Evolutionary conservation across 371 early-diverging fungal genomes (phyloP).

Genomic region (Mortierella sp.): DNA sequence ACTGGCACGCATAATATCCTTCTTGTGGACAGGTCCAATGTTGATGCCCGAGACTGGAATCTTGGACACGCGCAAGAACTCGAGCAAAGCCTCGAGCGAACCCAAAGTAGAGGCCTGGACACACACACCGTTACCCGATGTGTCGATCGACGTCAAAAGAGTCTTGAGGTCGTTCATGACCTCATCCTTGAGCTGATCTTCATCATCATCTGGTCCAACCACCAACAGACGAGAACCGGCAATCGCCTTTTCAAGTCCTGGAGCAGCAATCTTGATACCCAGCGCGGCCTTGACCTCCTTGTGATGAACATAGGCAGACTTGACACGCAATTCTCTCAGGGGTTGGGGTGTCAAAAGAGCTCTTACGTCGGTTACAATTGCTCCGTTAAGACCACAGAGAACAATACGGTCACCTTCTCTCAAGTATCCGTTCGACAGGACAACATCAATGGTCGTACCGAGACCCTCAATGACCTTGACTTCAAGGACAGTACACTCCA

Average conservation of each 20-base stretch:
- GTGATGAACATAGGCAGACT: constrained; percentile 97
- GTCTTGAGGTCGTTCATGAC: constrained; percentile 91
- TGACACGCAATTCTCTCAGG: constrained; percentile 98
- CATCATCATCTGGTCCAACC: constrained; percentile 95
- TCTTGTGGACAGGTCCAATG: constrained; percentile 99
- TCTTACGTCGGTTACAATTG: constrained; percentile 96
- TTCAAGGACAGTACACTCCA: constrained; percentile 99
- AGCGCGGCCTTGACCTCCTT: constrained; percentile 97
- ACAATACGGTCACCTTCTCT: constrained; percentile 98
- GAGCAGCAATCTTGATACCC: constrained; percentile 98
- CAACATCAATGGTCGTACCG: constrained; percentile 99
- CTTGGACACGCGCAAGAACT: constrained; percentile 93
- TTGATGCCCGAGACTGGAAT: constrained; percentile 98
- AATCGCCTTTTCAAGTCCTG: constrained; percentile 97
- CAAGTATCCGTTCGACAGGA: constrained; percentile 97
- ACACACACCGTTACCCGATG: constrained; percentile 95
- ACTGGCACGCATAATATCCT: constrained; percentile 95
- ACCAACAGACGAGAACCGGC: constrained; percentile 98
- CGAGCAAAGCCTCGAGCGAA: constrained; percentile 98
- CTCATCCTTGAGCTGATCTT: constrained; percentile 94
- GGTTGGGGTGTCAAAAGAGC: constrained; percentile 99
- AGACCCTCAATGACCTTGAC: constrained; percentile 99
- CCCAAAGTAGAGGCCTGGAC: constrained; percentile 99
- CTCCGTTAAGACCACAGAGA: constrained; percentile 97
- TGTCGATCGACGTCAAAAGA: constrained; percentile 85